phyloP scores from a whole-genome alignment of 1,284 basidiomycete genomes.

The Mycena sp. region DNA sequence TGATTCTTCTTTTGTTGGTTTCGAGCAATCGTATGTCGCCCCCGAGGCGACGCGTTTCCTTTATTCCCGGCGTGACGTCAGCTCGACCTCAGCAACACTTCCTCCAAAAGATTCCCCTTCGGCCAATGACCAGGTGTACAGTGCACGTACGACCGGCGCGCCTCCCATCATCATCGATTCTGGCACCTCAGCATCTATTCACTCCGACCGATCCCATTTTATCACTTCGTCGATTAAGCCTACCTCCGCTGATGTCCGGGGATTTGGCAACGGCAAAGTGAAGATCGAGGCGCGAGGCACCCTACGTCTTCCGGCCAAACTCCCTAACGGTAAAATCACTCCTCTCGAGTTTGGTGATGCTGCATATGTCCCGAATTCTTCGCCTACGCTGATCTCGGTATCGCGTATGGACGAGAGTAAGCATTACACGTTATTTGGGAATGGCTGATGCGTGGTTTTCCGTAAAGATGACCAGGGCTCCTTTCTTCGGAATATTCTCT shows the following conservation, averaged over 20 bases:
- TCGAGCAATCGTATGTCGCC: slow-evolving; percentile 3
- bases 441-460: no score
- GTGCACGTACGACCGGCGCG: slow-evolving; percentile 7
- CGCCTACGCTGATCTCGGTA: no score
- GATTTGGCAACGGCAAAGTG: slow-evolving; percentile 8
- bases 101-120: not conserved
- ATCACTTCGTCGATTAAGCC: slow-evolving; percentile 2
- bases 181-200: slow-evolving; percentile 4
- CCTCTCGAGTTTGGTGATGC: no score
- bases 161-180: slow-evolving; percentile 12
- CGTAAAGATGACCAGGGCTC: no score
- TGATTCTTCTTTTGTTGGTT: slow-evolving; percentile 1
- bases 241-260: not conserved
- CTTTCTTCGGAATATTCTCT: no score
- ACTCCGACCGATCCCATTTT: slow-evolving; percentile 3
- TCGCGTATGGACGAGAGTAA: no score
- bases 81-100: not conserved
- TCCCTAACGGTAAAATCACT: no score
- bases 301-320: not conserved
- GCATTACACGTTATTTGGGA: no score
- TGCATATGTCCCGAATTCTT: no score
- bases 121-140: not conserved
- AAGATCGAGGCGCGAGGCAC: slow-evolving; percentile 12
- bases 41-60: not conserved
- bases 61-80: slow-evolving; percentile 3